Percentiles rank a stretch among this genome's conserved stretches.
These are phyloP conservation scores for Didymella lethalis DNA, from an alignment of 2,329 filamentous ascomycete genomes.

Conservation along the genomic window DNA sequence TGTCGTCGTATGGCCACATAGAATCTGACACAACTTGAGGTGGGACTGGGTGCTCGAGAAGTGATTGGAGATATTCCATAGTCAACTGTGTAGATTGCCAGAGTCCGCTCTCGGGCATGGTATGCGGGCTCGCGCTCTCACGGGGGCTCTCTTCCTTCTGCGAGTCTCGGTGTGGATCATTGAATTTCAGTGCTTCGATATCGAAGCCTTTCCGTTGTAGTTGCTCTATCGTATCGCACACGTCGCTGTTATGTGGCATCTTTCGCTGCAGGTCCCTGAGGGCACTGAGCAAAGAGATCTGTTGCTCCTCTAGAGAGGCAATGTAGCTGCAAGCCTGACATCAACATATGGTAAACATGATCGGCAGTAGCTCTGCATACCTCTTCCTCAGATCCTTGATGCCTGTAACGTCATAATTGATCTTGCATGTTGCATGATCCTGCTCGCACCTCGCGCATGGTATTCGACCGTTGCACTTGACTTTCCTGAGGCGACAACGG, in stretches of 20 bases:
- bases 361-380: background rate
- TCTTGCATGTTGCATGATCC: background rate
- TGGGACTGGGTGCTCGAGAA: background rate
- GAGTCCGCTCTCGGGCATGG: background rate
- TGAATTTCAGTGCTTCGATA: background rate
- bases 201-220: background rate
- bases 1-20: background rate
- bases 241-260: background rate
- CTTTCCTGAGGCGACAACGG: background rate
- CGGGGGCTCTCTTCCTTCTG: background rate
- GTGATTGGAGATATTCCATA: background rate
- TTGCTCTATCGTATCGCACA: background rate
- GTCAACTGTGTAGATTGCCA: background rate
- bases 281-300: background rate
- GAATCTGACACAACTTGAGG: background rate
- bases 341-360: background rate
- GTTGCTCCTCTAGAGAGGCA: background rate
- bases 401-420: background rate
- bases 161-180: background rate
- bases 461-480: background rate
- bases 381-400: background rate
- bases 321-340: background rate
- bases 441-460: slow-evolving; percentile 1
- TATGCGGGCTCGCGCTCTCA: background rate
- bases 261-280: background rate